A percentile compares a stretch with the other conserved stretches of the same genome.
Conservation (phyloP, 108 stramenopile genomes). For the Nitzschia sp. region DNA sequence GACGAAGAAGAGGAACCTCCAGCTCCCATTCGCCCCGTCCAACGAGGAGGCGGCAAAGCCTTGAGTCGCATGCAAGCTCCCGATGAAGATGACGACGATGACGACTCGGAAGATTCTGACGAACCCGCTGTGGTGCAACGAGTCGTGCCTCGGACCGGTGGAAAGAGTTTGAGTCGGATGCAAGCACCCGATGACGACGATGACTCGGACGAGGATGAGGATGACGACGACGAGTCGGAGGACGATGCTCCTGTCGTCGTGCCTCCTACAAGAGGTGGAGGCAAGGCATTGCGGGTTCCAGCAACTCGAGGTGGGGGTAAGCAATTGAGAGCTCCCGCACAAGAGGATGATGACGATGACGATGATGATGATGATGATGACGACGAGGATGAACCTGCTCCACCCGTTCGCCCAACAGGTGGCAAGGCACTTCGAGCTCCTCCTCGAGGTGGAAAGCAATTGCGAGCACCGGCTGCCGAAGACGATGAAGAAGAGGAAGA, state of each 20-base stretch:
- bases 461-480: constrained; percentile 35
- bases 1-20: constrained; percentile 44
- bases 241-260: constrained; percentile 28
- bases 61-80: constrained; percentile 47
- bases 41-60: constrained; percentile 51
- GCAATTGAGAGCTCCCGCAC: constrained; percentile 53
- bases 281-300: constrained; percentile 28
- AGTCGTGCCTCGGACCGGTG: constrained; percentile 34
- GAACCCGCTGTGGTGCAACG: constrained; percentile 14
- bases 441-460: constrained; percentile 52
- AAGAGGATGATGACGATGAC: constrained; percentile 39
- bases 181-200: constrained; percentile 41
- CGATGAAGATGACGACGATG: constrained; percentile 38
- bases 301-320: constrained; percentile 46
- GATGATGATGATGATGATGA: constrained; percentile 44
- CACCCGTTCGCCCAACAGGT: constrained; percentile 38
- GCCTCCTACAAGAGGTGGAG: constrained; percentile 28
- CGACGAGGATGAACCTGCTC: constrained; percentile 34
- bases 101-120: constrained; percentile 38
- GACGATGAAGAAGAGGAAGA: constrained; percentile 43
- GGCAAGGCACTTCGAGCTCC: constrained; percentile 52
- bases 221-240: constrained; percentile 47
- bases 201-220: constrained; percentile 45
- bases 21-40: constrained; percentile 34
- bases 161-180: constrained; percentile 53